Evolutionary conservation across 495 filamentous ascomycete species (phyloP).

Genomic region (Arthonia radiata): DNA sequence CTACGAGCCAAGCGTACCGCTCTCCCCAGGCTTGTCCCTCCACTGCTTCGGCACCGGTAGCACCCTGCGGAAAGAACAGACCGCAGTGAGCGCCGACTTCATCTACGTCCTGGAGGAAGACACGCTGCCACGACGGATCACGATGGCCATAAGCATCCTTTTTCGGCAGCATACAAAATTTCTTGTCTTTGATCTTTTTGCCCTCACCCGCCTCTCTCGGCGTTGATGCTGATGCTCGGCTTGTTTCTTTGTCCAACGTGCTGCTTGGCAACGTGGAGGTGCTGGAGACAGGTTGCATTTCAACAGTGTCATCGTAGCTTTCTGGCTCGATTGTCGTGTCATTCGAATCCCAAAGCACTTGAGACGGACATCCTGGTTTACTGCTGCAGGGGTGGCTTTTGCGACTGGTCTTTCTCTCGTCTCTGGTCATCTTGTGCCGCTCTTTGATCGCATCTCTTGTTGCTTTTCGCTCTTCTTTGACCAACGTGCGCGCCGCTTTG

Average conservation of each 20-base stretch:
- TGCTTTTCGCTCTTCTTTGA: conserved; percentile 31
- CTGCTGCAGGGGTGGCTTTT: conserved; percentile 11
- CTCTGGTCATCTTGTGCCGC: conserved; percentile 20
- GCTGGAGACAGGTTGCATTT: conserved; percentile 1
- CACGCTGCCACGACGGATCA: conserved; percentile 47
- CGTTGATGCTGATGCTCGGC: conserved; percentile 22
- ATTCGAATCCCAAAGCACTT: conserved; percentile 4
- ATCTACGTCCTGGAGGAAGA: conserved; percentile 62
- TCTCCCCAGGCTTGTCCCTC: too few relatives aligned
- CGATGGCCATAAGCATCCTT: conserved; percentile 18
- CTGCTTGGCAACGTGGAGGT: background rate
- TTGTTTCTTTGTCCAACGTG: conserved; percentile 10
- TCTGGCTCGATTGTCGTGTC: conserved; percentile 7
- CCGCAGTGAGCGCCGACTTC: conserved; percentile 70
- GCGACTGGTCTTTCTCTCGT: conserved; percentile 7
- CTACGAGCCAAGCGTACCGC: too few relatives aligned
- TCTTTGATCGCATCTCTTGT: conserved; percentile 27
- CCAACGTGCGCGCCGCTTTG: too few relatives aligned
- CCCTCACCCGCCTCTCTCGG: too few relatives aligned
- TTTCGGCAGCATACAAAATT: conserved; percentile 53
- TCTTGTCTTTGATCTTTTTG: conserved; percentile 37
- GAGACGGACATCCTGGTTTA: conserved; percentile 13
- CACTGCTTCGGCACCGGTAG: too few relatives aligned
- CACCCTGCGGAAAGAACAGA: conserved; percentile 51
- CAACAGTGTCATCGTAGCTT: conserved; percentile 3